Evolutionary conservation across 1,284 basidiomycete species (phyloP).

Genomic region (Ustilago bromivora): DNA sequence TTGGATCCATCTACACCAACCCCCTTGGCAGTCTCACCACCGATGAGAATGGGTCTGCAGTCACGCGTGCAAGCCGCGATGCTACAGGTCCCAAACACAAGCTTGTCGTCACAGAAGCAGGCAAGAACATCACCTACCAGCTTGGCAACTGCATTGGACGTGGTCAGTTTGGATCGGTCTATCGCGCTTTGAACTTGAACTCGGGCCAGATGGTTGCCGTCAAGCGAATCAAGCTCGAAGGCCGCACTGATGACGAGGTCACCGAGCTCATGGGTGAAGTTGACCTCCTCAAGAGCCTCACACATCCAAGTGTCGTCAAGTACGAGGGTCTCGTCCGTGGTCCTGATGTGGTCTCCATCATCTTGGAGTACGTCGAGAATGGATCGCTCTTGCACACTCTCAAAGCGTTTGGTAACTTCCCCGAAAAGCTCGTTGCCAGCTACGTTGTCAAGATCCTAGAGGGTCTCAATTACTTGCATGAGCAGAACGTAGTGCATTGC

Average conservation of each 20-base stretch:
- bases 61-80: slow-evolving; percentile 41
- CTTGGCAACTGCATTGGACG: slow-evolving; percentile 86
- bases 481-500: slow-evolving; percentile 79
- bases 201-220: slow-evolving; percentile 73
- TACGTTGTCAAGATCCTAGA: slow-evolving; percentile 85
- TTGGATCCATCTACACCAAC: slow-evolving; percentile 61
- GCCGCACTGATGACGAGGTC: slow-evolving; percentile 95
- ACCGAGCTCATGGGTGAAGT: slow-evolving; percentile 99
- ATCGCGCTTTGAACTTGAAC: slow-evolving; percentile 87
- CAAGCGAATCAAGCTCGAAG: slow-evolving; percentile 98
- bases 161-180: slow-evolving; percentile 95
- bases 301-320: slow-evolving; percentile 94
- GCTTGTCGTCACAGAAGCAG: slow-evolving; percentile 83
- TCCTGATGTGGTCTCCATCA: slow-evolving; percentile 45
- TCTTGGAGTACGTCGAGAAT: slow-evolving; percentile 74
- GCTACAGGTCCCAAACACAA: slow-evolving; percentile 73
- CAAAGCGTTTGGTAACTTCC: slow-evolving; percentile 78
- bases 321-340: slow-evolving; percentile 80
- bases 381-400: slow-evolving; percentile 82
- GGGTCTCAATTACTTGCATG: slow-evolving; percentile 96
- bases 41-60: slow-evolving; percentile 43
- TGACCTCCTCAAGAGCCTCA: slow-evolving; percentile 95
- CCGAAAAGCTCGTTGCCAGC: slow-evolving; percentile 95
- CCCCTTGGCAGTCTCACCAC: slow-evolving; percentile 53
- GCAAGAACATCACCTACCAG: slow-evolving; percentile 81